phyloP scores from a whole-genome alignment of 2,329 filamentous ascomycete genomes.

The Akanthomyces muscarius region DNA sequence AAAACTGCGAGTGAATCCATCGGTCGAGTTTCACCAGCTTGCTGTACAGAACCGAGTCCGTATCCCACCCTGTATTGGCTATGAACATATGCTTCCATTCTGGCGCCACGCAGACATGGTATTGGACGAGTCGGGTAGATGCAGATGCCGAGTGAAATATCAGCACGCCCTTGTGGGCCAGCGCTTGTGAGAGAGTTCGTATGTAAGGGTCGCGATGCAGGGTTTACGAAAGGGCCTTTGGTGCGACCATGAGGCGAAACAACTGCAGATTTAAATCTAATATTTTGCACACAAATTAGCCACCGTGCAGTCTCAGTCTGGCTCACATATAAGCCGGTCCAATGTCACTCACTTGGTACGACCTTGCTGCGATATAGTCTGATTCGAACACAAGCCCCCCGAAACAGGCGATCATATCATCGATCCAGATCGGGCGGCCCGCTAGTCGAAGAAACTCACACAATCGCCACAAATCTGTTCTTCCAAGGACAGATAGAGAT shows the following conservation, averaged over 20 bases:
- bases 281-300: slow-evolving; percentile 3
- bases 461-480: not conserved
- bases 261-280: not conserved
- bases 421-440: not conserved
- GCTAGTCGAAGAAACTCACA: not conserved
- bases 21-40: not conserved
- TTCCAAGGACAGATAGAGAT: slow-evolving; percentile 4
- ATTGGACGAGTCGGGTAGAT: slow-evolving; percentile 4
- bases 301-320: slow-evolving; percentile 6
- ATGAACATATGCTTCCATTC: slow-evolving; percentile 15
- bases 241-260: not conserved
- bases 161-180: not conserved
- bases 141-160: not conserved
- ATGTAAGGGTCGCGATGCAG: slow-evolving; percentile 3
- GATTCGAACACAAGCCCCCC: not conserved
- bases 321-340: slow-evolving; percentile 13
- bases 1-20: slow-evolving; percentile 3
- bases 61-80: not conserved
- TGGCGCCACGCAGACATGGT: slow-evolving; percentile 9
- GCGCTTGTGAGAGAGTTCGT: slow-evolving; percentile 12
- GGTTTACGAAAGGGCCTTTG: slow-evolving; percentile 1
- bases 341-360: slow-evolving; percentile 17
- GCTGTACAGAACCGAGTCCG: not conserved
- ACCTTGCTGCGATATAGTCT: slow-evolving; percentile 4
- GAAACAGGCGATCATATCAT: not conserved